Percentiles rank a stretch among this genome's conserved stretches.
These are phyloP conservation scores for Austropuccinia psidii DNA, from an alignment of 1,284 basidiomycete genomes.

Conservation along the genomic window DNA sequence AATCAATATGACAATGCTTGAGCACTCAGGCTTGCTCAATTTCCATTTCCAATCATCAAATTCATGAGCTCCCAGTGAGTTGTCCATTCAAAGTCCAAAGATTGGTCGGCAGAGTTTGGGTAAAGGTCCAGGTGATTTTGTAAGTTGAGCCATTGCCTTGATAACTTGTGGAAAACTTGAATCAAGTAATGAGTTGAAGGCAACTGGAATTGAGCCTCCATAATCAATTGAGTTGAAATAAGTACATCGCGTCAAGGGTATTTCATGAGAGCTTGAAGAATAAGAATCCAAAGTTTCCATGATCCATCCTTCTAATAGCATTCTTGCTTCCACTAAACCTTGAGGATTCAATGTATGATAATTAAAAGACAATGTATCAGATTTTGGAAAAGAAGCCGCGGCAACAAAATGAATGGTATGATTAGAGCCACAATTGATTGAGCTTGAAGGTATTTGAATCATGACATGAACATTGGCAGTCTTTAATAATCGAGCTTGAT, in stretches of 20 bases:
- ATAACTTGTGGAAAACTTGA: constrained; percentile 50
- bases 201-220: constrained; percentile 73
- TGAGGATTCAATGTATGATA: constrained; percentile 73
- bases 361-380: constrained; percentile 66
- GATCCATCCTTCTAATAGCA: constrained; percentile 91
- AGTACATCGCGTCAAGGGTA: constrained; percentile 86
- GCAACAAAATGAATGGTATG: constrained; percentile 49
- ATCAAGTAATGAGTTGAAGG: constrained; percentile 82
- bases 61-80: constrained; percentile 39
- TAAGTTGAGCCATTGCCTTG: constrained; percentile 45
- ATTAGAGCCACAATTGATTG: constrained; percentile 49
- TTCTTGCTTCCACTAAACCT: constrained; percentile 65
- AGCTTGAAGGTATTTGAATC: constrained; percentile 51
- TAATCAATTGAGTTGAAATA: constrained; percentile 82
- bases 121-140: constrained; percentile 42
- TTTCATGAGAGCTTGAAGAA: constrained; percentile 84
- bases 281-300: constrained; percentile 96
- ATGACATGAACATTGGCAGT: constrained; percentile 68
- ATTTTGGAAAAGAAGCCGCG: constrained; percentile 47
- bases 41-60: constrained; percentile 37
- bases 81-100: constrained; percentile 41
- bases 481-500: constrained; percentile 79
- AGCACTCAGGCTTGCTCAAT: background rate
- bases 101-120: constrained; percentile 40
- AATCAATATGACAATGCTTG: background rate